Evolutionary conservation across 202 grass and related monocot genomes (phyloP).

Genomic region (Setaria viridis): DNA sequence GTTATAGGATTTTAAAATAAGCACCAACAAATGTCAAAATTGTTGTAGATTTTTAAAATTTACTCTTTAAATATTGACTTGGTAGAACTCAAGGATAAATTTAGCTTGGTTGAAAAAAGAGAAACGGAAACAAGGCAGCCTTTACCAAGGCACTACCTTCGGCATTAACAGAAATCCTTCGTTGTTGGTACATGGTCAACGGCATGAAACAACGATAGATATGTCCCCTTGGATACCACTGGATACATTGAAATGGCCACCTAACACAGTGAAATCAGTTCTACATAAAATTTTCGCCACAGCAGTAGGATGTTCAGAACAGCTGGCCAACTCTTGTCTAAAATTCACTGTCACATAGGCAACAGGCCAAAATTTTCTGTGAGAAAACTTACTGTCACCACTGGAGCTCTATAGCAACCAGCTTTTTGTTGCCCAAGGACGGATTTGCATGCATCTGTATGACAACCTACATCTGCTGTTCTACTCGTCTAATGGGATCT

Average conservation of each 20-base stretch:
- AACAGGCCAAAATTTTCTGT: neutral
- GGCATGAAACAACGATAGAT: neutral
- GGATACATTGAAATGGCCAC: neutral
- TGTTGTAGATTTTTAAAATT: too few species aligned
- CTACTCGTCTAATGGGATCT: conserved; percentile 79
- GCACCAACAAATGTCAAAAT: too few species aligned
- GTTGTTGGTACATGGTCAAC: neutral
- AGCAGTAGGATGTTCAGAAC: neutral
- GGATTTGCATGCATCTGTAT: neutral
- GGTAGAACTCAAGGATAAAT: neutral
- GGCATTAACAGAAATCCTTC: neutral
- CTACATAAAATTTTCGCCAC: neutral
- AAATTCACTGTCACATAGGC: neutral
- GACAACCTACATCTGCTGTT: conserved; percentile 21
- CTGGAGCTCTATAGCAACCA: neutral
- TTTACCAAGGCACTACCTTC: neutral
- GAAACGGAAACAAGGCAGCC: neutral
- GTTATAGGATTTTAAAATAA: too few species aligned
- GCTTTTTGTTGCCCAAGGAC: neutral
- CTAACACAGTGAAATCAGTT: neutral
- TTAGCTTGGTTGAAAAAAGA: neutral
- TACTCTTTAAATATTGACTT: neutral
- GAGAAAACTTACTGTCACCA: neutral
- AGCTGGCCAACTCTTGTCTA: neutral
- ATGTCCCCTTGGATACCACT: neutral